These are phyloP conservation scores for Camellia japonica DNA, from an alignment of 148 eudicot species.

Conservation along the genomic window DNA sequence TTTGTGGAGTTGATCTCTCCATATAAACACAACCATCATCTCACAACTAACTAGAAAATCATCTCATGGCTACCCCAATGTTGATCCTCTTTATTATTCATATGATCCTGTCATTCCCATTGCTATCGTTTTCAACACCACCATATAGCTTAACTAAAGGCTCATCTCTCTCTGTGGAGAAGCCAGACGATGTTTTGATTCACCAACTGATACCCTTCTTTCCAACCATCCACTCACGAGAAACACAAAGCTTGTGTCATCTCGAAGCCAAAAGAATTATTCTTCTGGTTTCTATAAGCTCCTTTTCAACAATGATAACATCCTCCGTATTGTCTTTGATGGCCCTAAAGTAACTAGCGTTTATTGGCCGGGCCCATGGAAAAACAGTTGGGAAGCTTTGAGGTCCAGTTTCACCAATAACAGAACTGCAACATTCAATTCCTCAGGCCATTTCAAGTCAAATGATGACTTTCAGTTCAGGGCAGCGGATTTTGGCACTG, in stretches of 20 bases:
- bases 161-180: constrained; percentile 29
- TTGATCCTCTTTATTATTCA: not conserved
- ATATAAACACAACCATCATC: too few species aligned
- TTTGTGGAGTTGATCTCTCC: too few species aligned
- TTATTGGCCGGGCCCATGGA: constrained; percentile 37
- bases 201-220: constrained; percentile 45
- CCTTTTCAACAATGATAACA: constrained; percentile 35
- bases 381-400: not conserved
- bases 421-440: constrained; percentile 30
- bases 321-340: constrained; percentile 30
- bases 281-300: constrained; percentile 49
- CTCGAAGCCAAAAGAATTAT: constrained; percentile 27
- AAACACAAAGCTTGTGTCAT: constrained; percentile 25
- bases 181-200: constrained; percentile 26
- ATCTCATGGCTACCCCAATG: too few species aligned
- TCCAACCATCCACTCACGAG: constrained; percentile 35
- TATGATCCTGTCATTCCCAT: not conserved
- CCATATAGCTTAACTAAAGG: constrained; percentile 13
- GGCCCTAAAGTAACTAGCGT: constrained; percentile 32
- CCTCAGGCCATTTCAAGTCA: constrained; percentile 34
- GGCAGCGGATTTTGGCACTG: constrained; percentile 28
- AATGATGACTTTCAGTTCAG: constrained; percentile 25
- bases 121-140: not conserved
- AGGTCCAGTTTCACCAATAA: constrained; percentile 27
- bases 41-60: too few species aligned